Percentiles rank a stretch among this genome's conserved stretches.
Evolutionary conservation across 495 filamentous ascomycete genomes (phyloP).

Genomic region (Xylaria sp.): DNA sequence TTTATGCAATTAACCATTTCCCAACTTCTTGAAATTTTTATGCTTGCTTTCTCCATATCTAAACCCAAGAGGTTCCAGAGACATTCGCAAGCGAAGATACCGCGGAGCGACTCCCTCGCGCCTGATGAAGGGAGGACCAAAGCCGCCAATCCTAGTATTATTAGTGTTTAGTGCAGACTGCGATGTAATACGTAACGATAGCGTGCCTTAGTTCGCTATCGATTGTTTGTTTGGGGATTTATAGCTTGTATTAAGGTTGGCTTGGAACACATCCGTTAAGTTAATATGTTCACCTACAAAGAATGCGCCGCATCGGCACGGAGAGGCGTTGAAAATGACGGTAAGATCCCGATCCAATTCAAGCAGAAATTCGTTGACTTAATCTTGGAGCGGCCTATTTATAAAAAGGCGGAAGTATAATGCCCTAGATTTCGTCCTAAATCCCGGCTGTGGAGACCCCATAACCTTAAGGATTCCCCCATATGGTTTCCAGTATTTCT

Average conservation of each 20-base stretch:
- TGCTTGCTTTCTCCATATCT: not conserved
- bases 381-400: not conserved
- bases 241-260: not conserved
- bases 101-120: not conserved
- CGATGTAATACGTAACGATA: not conserved
- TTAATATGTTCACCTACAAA: not conserved
- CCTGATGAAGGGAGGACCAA: not conserved
- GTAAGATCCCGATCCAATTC: not conserved
- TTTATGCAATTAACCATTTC: not conserved
- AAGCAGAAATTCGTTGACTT: not conserved
- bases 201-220: not conserved
- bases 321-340: not conserved
- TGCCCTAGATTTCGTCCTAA: not conserved
- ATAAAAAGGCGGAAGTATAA: not conserved
- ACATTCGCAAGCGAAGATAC: not conserved
- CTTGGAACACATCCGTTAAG: not conserved
- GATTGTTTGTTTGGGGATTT: not conserved
- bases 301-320: not conserved
- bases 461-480: too few species aligned
- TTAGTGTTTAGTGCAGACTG: not conserved
- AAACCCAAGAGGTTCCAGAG: not conserved
- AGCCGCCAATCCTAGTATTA: too few species aligned
- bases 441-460: not conserved
- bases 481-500: too few species aligned
- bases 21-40: not conserved